Evolutionary conservation across 2,329 filamentous ascomycete genomes (phyloP).

Genomic region (Monilinia fructicola): DNA sequence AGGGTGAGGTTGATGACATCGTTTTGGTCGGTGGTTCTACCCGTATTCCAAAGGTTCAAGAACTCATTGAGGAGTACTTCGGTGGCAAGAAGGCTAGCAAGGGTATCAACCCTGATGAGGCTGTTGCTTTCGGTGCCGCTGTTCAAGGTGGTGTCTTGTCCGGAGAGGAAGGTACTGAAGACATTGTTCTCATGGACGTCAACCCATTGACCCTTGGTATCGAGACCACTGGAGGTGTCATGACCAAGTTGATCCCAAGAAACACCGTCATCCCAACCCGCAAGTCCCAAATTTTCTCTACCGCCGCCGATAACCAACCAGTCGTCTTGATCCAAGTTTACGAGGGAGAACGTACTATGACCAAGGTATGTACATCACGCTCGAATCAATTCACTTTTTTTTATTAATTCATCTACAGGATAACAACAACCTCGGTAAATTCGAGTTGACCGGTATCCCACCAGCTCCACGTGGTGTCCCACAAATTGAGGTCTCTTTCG

Average conservation of each 20-base stretch:
- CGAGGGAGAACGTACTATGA: slow-evolving; percentile 91
- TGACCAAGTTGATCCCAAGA: slow-evolving; percentile 94
- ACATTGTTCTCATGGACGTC: slow-evolving; percentile 92
- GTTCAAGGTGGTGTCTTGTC: slow-evolving; percentile 95
- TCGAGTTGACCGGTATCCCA: slow-evolving; percentile 94
- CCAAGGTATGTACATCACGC: slow-evolving; percentile 46
- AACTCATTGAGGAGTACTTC: slow-evolving; percentile 95
- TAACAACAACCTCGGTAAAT: slow-evolving; percentile 97
- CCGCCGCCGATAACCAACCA: slow-evolving; percentile 93
- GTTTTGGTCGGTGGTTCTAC: slow-evolving; percentile 98
- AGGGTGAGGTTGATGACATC: slow-evolving; percentile 91
- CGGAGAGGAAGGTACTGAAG: slow-evolving; percentile 77
- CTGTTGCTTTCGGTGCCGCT: slow-evolving; percentile 95
- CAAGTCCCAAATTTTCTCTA: slow-evolving; percentile 98
- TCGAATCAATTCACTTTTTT: too few species aligned
- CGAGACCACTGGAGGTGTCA: slow-evolving; percentile 94
- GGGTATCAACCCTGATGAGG: slow-evolving; percentile 99
- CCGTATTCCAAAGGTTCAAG: slow-evolving; percentile 97
- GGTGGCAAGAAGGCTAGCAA: slow-evolving; percentile 95
- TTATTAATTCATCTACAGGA: slow-evolving; percentile 47
- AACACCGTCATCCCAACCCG: slow-evolving; percentile 93
- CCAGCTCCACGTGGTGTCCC: slow-evolving; percentile 94
- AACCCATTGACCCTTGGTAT: slow-evolving; percentile 96
- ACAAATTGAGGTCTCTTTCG: slow-evolving; percentile 97
- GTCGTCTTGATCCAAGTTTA: slow-evolving; percentile 93